phyloP scores from a whole-genome alignment of 345 rosid genomes.

The Capsella bursapastoris region DNA sequence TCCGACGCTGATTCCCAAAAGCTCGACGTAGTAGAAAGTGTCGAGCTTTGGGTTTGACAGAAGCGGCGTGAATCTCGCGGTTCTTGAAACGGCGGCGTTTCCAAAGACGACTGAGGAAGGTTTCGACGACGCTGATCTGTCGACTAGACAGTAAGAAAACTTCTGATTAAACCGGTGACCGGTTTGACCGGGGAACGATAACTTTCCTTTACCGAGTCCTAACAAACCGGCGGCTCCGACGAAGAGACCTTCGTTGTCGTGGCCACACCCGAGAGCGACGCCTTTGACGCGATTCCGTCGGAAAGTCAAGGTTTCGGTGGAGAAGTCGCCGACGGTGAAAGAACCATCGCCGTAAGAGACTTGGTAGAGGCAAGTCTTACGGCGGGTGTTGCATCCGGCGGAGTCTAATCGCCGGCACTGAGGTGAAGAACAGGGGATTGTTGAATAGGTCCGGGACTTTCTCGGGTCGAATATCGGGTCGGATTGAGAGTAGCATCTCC shows the following conservation, averaged over 20 bases:
- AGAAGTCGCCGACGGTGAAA: slow-evolving; percentile 82
- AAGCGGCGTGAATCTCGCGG: slow-evolving; percentile 79
- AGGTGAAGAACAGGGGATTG: slow-evolving; percentile 65
- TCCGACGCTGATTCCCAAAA: slow-evolving; percentile 85
- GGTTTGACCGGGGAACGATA: slow-evolving; percentile 84
- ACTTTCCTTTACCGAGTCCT: slow-evolving; percentile 84
- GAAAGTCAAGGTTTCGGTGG: slow-evolving; percentile 88
- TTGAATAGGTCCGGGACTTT: slow-evolving; percentile 67
- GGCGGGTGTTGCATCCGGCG: slow-evolving; percentile 58
- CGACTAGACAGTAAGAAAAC: slow-evolving; percentile 90
- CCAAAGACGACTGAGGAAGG: slow-evolving; percentile 89
- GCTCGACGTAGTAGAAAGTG: slow-evolving; percentile 91
- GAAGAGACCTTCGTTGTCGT: slow-evolving; percentile 90
- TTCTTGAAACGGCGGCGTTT: slow-evolving; percentile 67
- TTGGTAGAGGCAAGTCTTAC: slow-evolving; percentile 72
- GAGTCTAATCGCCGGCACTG: slow-evolving; percentile 68
- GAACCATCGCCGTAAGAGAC: slow-evolving; percentile 96
- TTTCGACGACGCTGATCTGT: slow-evolving; percentile 78
- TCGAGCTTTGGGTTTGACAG: slow-evolving; percentile 81
- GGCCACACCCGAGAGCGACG: slow-evolving; percentile 91
- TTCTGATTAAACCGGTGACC: slow-evolving; percentile 77
- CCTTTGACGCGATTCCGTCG: slow-evolving; percentile 62
- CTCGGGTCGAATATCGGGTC: slow-evolving; percentile 88
- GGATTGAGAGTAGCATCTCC: slow-evolving; percentile 77
- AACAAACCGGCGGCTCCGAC: slow-evolving; percentile 92